phyloP scores from a whole-genome alignment of 1,284 basidiomycete genomes.

The Heimioporus punctisporus region DNA sequence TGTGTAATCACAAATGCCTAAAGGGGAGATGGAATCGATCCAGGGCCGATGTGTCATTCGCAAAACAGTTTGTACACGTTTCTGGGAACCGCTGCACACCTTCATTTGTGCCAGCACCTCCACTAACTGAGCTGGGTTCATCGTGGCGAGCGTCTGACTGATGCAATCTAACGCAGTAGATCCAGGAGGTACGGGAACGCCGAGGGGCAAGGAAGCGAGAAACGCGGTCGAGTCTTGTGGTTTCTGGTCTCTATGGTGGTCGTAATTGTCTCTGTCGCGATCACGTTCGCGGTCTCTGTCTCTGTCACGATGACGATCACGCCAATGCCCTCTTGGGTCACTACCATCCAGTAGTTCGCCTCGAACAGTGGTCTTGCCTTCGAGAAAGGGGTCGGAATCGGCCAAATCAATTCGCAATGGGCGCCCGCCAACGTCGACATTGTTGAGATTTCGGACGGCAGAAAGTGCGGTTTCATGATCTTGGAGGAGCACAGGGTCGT shows the following conservation, averaged over 20 bases:
- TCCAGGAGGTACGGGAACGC: conserved; percentile 80
- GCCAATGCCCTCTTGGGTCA: conserved; percentile 58
- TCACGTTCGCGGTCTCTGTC: conserved; percentile 21
- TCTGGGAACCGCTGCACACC: conserved; percentile 50
- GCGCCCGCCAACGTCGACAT: conserved; percentile 82
- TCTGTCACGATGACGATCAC: conserved; percentile 42
- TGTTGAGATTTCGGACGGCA: conserved; percentile 88
- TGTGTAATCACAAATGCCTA: conserved; percentile 90
- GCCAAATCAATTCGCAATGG: conserved; percentile 82
- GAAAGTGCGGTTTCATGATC: conserved; percentile 90
- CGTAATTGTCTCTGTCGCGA: conserved; percentile 30
- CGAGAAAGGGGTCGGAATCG: conserved; percentile 61
- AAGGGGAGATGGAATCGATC: conserved; percentile 7
- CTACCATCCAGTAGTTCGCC: conserved; percentile 44
- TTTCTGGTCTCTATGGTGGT: conserved; percentile 30
- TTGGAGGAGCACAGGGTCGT: conserved; percentile 38
- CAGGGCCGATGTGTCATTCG: conserved; percentile 21
- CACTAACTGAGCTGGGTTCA: conserved; percentile 85
- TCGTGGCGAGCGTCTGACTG: conserved; percentile 83
- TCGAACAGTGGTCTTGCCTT: conserved; percentile 63
- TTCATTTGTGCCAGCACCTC: conserved; percentile 99
- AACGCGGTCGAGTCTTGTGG: conserved; percentile 51
- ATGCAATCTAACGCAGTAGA: conserved; percentile 84
- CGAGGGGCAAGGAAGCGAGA: conserved; percentile 72
- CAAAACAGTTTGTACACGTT: conserved; percentile 24